These are phyloP conservation scores for Poronia punctata DNA, from an alignment of 495 filamentous ascomycete genomes.

Conservation along the genomic window DNA sequence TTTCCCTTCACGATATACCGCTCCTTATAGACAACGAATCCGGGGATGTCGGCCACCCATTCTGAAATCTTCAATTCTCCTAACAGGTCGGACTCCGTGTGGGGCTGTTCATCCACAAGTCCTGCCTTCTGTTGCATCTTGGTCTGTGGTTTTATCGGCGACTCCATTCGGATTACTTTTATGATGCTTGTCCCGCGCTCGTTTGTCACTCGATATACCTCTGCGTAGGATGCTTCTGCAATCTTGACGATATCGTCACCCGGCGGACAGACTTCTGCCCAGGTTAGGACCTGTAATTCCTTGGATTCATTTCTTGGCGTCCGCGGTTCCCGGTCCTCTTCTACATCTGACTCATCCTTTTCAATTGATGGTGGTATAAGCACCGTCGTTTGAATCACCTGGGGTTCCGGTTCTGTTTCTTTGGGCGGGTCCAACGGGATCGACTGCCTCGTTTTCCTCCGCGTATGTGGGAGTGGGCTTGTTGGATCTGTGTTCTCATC, in stretches of 20 bases:
- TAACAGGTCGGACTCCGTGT: slow-evolving; percentile 31
- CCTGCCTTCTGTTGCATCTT: slow-evolving; percentile 39
- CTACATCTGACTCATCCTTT: slow-evolving; percentile 6
- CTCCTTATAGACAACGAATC: slow-evolving; percentile 87
- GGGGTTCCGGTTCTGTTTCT: slow-evolving; percentile 2
- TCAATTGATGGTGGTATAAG: background rate
- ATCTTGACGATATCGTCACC: slow-evolving; percentile 53
- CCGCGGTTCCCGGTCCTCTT: slow-evolving; percentile 5
- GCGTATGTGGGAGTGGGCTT: slow-evolving; percentile 9
- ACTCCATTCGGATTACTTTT: slow-evolving; percentile 44
- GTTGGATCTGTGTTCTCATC: slow-evolving; percentile 10
- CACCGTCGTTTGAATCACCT: slow-evolving; percentile 1
- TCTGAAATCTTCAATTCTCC: slow-evolving; percentile 70
- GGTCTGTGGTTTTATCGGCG: slow-evolving; percentile 39
- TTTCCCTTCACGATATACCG: slow-evolving; percentile 66
- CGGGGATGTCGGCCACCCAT: slow-evolving; percentile 68
- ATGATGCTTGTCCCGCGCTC: slow-evolving; percentile 42
- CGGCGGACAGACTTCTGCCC: slow-evolving; percentile 44
- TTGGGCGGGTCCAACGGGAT: slow-evolving; percentile 8
- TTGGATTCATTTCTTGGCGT: background rate
- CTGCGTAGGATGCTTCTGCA: slow-evolving; percentile 61
- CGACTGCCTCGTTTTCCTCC: slow-evolving; percentile 15
- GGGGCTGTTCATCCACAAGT: slow-evolving; percentile 43
- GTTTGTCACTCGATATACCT: slow-evolving; percentile 57
- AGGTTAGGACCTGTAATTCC: slow-evolving; percentile 34